Evolutionary conservation across 257 asterid genomes (phyloP).

Genomic region (Solanum virginianum): DNA sequence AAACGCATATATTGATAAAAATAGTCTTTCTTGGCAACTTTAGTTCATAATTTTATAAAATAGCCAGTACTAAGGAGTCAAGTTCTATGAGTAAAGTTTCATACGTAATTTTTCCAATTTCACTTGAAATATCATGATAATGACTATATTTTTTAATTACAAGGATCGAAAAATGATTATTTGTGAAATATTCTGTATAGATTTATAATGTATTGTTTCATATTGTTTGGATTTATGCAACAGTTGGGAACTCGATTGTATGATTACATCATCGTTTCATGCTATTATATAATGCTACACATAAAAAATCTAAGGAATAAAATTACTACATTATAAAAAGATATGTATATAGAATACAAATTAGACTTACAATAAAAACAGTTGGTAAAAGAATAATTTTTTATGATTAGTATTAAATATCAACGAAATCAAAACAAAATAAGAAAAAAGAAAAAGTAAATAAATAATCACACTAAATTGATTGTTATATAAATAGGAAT

Average conservation of each 20-base stretch:
- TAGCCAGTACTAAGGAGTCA: not conserved
- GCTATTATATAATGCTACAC: not conserved
- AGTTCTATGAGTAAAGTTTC: not conserved
- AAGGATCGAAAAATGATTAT: not conserved
- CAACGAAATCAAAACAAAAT: not conserved
- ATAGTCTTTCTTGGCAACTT: not conserved
- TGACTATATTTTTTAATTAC: not conserved
- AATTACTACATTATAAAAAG: not conserved
- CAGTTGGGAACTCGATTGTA: not conserved
- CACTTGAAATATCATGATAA: not conserved
- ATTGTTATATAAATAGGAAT: not conserved
- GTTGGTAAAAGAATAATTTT: not conserved
- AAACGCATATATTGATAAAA: not conserved
- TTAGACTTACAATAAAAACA: not conserved
- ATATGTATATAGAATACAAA: too few relatives aligned
- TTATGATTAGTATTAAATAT: too few relatives aligned
- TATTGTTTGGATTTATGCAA: not conserved
- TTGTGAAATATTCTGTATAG: not conserved
- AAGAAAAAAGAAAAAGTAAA: accelerated
- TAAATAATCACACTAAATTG: not conserved
- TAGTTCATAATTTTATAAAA: not conserved
- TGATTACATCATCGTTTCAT: not conserved
- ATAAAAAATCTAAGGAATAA: not conserved
- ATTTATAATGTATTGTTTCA: not conserved
- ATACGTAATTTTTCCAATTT: not conserved